These are phyloP conservation scores for Fusarium sp. DNA, from an alignment of 2,329 filamentous ascomycete species.

Conservation along the genomic window DNA sequence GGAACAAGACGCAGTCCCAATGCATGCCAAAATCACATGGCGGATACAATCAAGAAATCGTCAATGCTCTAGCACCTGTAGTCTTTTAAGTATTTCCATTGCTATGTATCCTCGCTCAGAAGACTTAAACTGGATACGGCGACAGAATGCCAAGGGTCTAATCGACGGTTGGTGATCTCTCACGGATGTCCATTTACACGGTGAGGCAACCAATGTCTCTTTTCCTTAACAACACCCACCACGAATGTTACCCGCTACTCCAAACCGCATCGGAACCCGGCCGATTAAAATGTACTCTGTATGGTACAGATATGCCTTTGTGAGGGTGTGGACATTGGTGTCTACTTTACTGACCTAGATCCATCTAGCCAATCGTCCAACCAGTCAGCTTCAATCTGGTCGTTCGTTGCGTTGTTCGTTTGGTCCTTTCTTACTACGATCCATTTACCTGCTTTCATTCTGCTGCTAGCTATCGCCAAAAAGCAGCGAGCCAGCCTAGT, in stretches of 20 bases:
- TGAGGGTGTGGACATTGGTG: slow-evolving; percentile 47
- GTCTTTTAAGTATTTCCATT: slow-evolving; percentile 12
- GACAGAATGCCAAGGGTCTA: slow-evolving; percentile 29
- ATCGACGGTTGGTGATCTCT: slow-evolving; percentile 28
- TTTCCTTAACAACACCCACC: slow-evolving; percentile 26
- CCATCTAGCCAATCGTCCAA: slow-evolving; percentile 40
- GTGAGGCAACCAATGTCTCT: slow-evolving; percentile 34
- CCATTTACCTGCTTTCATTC: slow-evolving; percentile 38
- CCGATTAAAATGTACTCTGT: slow-evolving; percentile 39
- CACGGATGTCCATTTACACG: slow-evolving; percentile 40
- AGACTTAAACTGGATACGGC: slow-evolving; percentile 19
- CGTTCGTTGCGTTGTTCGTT: slow-evolving; percentile 40
- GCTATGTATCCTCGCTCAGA: slow-evolving; percentile 16
- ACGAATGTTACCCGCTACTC: slow-evolving; percentile 41
- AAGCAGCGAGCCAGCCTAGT: slow-evolving; percentile 44
- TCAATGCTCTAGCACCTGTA: slow-evolving; percentile 27
- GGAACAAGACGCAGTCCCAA: slow-evolving; percentile 36
- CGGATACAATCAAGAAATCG: slow-evolving; percentile 37
- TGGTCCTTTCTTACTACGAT: slow-evolving; percentile 41
- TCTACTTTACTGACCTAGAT: slow-evolving; percentile 41
- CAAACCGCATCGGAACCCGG: slow-evolving; percentile 47
- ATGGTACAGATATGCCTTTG: slow-evolving; percentile 37
- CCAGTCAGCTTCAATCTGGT: slow-evolving; percentile 45
- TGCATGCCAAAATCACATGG: slow-evolving; percentile 39
- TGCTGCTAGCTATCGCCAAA: slow-evolving; percentile 38